Conservation (phyloP, 768 basidiomycete genomes). For the Mycena crocata region DNA sequence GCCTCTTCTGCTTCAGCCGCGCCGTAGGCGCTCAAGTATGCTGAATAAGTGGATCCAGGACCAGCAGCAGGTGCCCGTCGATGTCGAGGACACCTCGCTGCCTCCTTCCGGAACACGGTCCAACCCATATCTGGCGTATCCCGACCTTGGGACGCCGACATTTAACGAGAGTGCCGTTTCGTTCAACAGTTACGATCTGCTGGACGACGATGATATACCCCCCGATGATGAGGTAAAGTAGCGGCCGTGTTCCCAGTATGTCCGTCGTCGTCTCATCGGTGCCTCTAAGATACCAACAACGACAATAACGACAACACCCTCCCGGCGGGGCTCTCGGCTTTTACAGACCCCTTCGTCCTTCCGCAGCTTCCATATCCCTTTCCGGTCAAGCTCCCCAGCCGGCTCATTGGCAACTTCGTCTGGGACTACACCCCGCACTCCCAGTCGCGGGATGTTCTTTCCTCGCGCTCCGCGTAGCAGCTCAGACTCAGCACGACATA, state of each 20-base stretch:
- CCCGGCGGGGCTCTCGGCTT: constrained; percentile 50
- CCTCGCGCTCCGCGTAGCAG: constrained; percentile 50
- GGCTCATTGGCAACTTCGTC: constrained; percentile 45
- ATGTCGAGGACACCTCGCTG: constrained; percentile 24
- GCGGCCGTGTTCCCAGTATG: constrained; percentile 23
- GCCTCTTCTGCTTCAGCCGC: constrained; percentile 48
- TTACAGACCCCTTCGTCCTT: constrained; percentile 52
- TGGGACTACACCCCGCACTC: constrained; percentile 48
- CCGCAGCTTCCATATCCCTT: constrained; percentile 57
- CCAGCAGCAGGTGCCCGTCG: constrained; percentile 48
- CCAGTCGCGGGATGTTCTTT: constrained; percentile 59
- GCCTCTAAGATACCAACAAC: constrained; percentile 47
- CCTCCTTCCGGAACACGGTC: constrained; percentile 41
- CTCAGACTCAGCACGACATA: constrained; percentile 54
- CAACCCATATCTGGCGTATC: constrained; percentile 56
- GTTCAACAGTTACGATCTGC: constrained; percentile 59
- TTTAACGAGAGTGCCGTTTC: constrained; percentile 40
- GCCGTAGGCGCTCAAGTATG: constrained; percentile 60
- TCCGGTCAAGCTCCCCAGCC: constrained; percentile 57
- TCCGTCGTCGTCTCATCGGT: constrained; percentile 10
- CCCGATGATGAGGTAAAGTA: constrained; percentile 35
- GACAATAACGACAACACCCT: constrained; percentile 44
- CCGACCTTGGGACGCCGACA: constrained; percentile 47
- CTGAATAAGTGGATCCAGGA: constrained; percentile 67
- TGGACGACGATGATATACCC: constrained; percentile 65